Evolutionary conservation across 2,329 filamentous ascomycete species (phyloP).

Genomic region (Boeremia lycopersici): DNA sequence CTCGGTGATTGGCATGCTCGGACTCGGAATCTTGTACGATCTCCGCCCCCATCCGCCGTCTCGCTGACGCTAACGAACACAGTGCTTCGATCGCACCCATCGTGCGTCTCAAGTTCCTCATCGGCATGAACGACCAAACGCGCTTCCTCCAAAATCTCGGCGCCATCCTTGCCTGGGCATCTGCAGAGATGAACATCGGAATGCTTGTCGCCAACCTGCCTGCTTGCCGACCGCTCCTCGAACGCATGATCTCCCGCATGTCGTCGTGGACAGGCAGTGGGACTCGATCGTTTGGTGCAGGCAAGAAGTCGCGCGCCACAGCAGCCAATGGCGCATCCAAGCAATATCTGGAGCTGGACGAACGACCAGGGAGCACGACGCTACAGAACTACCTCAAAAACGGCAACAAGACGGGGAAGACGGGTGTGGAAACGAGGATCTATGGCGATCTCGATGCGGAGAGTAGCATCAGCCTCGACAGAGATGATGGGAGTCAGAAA

Average conservation of each 20-base stretch:
- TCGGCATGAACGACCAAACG: conserved; percentile 17
- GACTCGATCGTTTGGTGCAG: conserved; percentile 2
- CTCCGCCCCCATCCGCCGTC: too few relatives aligned
- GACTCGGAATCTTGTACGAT: conserved; percentile 16
- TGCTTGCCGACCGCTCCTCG: conserved; percentile 18
- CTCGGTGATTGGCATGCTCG: conserved; percentile 48
- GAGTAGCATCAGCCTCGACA: conserved; percentile 12
- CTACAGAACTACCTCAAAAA: conserved; percentile 10
- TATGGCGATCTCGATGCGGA: conserved; percentile 16
- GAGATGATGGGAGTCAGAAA: conserved; percentile 16
- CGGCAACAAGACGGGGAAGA: background rate
- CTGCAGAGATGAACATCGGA: conserved; percentile 20
- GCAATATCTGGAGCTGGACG: conserved; percentile 17
- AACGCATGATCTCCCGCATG: conserved; percentile 11
- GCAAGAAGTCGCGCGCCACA: conserved; percentile 7
- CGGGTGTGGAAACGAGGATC: conserved; percentile 20
- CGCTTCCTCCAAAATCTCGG: conserved; percentile 18
- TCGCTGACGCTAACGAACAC: background rate
- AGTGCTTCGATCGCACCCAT: conserved; percentile 22
- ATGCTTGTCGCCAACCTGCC: conserved; percentile 22
- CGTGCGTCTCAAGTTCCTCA: conserved; percentile 18
- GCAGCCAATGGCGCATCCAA: conserved; percentile 5
- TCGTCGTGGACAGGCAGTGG: conserved; percentile 16
- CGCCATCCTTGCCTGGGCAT: conserved; percentile 17
- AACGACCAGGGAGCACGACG: conserved; percentile 10